Base-by-base conservation (phyloP, 2,329 filamentous ascomycete genomes). In the Endoconidiophora laricicola region DNA sequence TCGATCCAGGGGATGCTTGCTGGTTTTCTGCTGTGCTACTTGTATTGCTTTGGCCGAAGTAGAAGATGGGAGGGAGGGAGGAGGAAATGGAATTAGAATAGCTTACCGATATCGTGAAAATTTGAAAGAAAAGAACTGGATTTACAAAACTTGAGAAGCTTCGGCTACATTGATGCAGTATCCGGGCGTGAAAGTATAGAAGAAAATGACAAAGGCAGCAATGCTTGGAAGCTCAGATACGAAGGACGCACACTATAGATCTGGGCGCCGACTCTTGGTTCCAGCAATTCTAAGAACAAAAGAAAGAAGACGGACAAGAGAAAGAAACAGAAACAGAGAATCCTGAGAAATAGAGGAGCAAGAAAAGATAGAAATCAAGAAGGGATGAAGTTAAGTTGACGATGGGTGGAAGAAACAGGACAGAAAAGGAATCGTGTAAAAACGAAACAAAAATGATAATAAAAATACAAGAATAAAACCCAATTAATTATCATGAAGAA, bases 21-120 rank as follows among this genome's bases (percentile, higher is more conserved):
- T 33, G 3, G 26, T 33, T 10, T 33, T 33, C 26, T 33, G 7
- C 26, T 33, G 26, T 33, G 26, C 26, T 33, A 33, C 26, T 33
- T 33, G 7, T 10, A 9, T 9, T 33, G 7, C 7, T 33, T 33
- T 33, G 7, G 5, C 26, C 29, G n/a, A 47, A 47, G 12, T 20
- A 52, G 49, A 52, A 55, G 55, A 56, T 53, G 55, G 40, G 18
- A 43, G 41, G 14, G 40, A 12, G 40, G 20, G 40, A 10, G 18
- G 40, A 6, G 40, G 22, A 4, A 12, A 5, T 44, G 23, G 16
- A 14, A 44, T 23, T 24, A 12, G 44, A 46, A 24, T 2, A 33
- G 26, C 26, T 33, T 33, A 33, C 26, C 26, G 26, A 33, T 18
- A 18, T 33, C 26, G 26, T 33, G 26, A 33, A 6, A 10, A 33